Evolutionary conservation across 2,329 filamentous ascomycete species (phyloP), one percentile per base, ranked within the genome.

Genomic region (Monilinia vaccinii-corymbosi): DNA sequence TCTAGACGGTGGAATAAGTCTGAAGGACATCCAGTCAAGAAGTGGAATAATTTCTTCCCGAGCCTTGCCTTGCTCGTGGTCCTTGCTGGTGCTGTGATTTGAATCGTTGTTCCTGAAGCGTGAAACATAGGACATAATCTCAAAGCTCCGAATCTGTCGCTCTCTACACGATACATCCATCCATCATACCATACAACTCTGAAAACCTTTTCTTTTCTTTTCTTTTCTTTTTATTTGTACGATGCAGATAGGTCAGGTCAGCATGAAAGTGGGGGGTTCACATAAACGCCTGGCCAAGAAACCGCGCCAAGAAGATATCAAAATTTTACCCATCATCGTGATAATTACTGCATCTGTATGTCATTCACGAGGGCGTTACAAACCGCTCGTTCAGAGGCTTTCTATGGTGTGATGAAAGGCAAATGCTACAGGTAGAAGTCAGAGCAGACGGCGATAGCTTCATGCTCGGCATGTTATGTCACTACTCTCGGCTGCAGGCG

Each of bases 401-500:
- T 55, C 48, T 40, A 59, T 59, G 49, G 49, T 59, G 57, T 59
- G 57, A 59, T 46, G 25, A 55, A 47, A 59, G 23, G 31, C 4
- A 9, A 23, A 25, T 21, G 3, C 31, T 59, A 36, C 57, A 25
- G 40, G 21, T 11, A 40, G 21, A 21, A 10, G 25, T 23, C 56
- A 53, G 18, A 28, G 31, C 38, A 16, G 40, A 32, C 42, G 23
- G 47, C 28, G 16, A 56, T 47, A 36, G 42, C 55, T 57, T 57
- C 31, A 57, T 48, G 7, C 38, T 53, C 16, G 18, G 32, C 18
- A 57, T 57, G 31, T 14, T 16, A 59, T 47, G 47, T 59, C 25
- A 28, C 25, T 28, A 59, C n/a, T n/a, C n/a, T 59, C 45, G 36
- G 40, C 46, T 47, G 57, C 49, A 59, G 57, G 44, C 38, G 31